These are phyloP conservation scores for Xanthoceras sorbifolium DNA, from an alignment of 345 rosid species.

Conservation along the genomic window DNA sequence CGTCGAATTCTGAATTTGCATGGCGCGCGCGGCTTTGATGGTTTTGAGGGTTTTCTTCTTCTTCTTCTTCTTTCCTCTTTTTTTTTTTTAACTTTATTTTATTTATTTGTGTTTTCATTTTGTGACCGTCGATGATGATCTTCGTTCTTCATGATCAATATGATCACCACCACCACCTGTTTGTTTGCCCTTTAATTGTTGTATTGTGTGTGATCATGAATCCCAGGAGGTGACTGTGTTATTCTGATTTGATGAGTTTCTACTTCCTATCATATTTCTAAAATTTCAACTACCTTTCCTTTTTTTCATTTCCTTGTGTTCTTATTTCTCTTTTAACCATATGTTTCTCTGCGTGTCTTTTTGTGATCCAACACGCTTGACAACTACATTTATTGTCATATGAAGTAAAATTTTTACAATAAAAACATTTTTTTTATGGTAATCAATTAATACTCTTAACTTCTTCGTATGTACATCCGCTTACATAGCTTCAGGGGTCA, in stretches of 20 bases:
- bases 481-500: too few species aligned
- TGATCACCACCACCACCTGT: neutral
- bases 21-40: conserved; percentile 4
- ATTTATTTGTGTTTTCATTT: conserved; percentile 24
- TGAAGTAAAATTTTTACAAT: too few species aligned
- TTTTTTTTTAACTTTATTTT: conserved; percentile 10
- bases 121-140: conserved; percentile 23
- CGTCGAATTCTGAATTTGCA: neutral
- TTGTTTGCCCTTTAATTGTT: conserved; percentile 3
- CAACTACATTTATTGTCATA: too few species aligned
- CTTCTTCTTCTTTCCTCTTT: conserved; percentile 6
- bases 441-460: too few species aligned
- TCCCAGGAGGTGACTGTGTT: conserved; percentile 27
- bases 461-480: too few species aligned
- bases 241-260: too few species aligned
- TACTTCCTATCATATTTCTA: conserved; percentile 16
- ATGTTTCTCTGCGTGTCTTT: too few species aligned
- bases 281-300: neutral
- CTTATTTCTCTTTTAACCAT: neutral
- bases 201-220: neutral
- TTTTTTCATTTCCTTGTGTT: too few species aligned
- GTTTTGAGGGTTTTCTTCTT: too few species aligned
- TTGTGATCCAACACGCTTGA: too few species aligned
- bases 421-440: too few species aligned
- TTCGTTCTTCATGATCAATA: neutral